Evolutionary conservation across 2,329 filamentous ascomycete genomes (phyloP), one percentile per base, ranked within the genome.

Genomic region (Fusarium sp.): DNA sequence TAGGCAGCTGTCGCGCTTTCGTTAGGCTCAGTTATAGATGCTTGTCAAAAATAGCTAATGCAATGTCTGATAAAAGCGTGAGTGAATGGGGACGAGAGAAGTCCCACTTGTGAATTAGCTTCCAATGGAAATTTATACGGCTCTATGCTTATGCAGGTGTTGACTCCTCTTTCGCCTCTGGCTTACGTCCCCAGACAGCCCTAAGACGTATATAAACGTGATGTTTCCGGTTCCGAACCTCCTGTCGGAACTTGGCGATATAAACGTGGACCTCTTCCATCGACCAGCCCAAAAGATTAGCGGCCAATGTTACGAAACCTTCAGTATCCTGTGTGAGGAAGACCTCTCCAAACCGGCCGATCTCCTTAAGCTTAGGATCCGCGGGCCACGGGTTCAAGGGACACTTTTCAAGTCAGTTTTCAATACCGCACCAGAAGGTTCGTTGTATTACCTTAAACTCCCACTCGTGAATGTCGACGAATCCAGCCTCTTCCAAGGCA

Each of bases 381-480:
- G 15, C 21, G 7, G 45, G 45, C 45, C 45, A 48, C 5, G 27
- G 27, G 21, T 48, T 48, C 27, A 48, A 18, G 5, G 45, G 45
- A 23, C 45, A 48, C 45, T 48, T 3, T n/a, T 48, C 7, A 2
- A 6, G 45, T 48, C 15, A 48, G 45, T 18, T 2, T 2, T 18
- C 10, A 11, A 23, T 0, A 2, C 1, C 8, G 10, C 15, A 18
- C 15, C 7, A 31, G 3, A 12, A 23, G n/a, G 15, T 1, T 0
- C 7, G n/a, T 27, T 15, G 7, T n/a, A 31, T 1, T 48, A 48
- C 45, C 45, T 48, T 48, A 0, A 48, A 31, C 10, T 48, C 45
- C 45, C 45, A 48, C 45, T 23, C 27, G 15, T 23, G 45, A 12
- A 48, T 23, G 2, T 31, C 45, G 0, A 48, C 45, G 4, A 48